Evolutionary conservation across 1,284 basidiomycete genomes (phyloP).

Genomic region (Ustilago vetiveriae): DNA sequence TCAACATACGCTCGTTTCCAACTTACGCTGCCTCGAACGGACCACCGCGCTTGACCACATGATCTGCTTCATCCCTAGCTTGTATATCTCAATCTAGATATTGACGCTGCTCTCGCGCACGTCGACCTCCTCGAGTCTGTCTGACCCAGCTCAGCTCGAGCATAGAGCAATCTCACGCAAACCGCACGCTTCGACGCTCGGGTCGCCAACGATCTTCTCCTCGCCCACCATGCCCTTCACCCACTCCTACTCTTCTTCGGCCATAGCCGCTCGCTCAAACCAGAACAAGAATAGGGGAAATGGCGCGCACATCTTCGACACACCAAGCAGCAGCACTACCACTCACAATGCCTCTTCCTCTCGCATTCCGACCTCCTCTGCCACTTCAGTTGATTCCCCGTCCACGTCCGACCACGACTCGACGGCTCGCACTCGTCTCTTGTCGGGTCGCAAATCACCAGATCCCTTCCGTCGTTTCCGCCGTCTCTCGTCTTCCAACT

Average conservation of each 20-base stretch:
- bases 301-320: background rate
- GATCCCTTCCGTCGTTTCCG: constrained; percentile 48
- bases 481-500: constrained; percentile 34
- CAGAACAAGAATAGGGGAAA: background rate
- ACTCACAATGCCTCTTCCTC: constrained; percentile 5
- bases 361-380: constrained; percentile 1
- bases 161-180: background rate
- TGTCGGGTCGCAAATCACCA: constrained; percentile 46
- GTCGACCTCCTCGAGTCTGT: too few species aligned
- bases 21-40: too few species aligned
- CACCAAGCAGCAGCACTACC: background rate
- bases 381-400: constrained; percentile 4
- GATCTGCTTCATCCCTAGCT: too few species aligned
- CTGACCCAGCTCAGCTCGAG: too few species aligned
- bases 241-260: constrained; percentile 12
- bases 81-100: too few species aligned
- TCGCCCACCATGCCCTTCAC: constrained; percentile 15
- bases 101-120: too few species aligned
- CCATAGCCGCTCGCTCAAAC: background rate
- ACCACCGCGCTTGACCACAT: too few species aligned
- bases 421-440: constrained; percentile 22
- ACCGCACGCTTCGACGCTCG: background rate
- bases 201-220: background rate
- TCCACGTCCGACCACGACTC: constrained; percentile 9
- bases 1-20: too few species aligned